Percentiles rank a stretch among this genome's conserved stretches.
Conservation (phyloP, 768 basidiomycete species). For the Galerina sulciceps region DNA sequence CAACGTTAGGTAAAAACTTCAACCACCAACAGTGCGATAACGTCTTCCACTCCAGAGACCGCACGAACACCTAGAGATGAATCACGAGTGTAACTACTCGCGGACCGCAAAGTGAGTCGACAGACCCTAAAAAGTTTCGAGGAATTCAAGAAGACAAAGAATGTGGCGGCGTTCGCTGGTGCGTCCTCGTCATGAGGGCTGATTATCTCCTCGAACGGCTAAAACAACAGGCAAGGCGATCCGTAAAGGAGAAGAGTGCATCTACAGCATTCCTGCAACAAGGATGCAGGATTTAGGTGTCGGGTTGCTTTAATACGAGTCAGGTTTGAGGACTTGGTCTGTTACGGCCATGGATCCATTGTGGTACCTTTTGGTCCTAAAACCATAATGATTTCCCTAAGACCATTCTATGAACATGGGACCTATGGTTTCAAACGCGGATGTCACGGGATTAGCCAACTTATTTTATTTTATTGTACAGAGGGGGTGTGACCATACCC, state of each 20-base stretch:
- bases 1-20: too few species aligned
- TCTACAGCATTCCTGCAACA: too few species aligned
- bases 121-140: neutral
- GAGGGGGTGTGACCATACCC: neutral
- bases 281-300: too few species aligned
- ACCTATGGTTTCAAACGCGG: neutral
- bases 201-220: neutral
- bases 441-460: neutral
- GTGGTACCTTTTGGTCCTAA: too few species aligned
- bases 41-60: neutral
- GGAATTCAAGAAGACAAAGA: slow-evolving; percentile 1
- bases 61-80: neutral
- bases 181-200: neutral
- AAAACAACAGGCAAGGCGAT: too few species aligned
- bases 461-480: neutral
- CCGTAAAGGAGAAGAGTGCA: too few species aligned
- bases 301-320: too few species aligned
- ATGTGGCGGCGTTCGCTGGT: neutral
- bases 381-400: too few species aligned
- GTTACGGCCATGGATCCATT: too few species aligned
- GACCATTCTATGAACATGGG: too few species aligned
- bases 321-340: too few species aligned
- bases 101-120: slow-evolving; percentile 3
- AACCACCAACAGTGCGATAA: too few species aligned
- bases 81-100: slow-evolving; percentile 9